phyloP scores from a whole-genome alignment of 2,329 filamentous ascomycete species.

The Apiospora malaysiana region DNA sequence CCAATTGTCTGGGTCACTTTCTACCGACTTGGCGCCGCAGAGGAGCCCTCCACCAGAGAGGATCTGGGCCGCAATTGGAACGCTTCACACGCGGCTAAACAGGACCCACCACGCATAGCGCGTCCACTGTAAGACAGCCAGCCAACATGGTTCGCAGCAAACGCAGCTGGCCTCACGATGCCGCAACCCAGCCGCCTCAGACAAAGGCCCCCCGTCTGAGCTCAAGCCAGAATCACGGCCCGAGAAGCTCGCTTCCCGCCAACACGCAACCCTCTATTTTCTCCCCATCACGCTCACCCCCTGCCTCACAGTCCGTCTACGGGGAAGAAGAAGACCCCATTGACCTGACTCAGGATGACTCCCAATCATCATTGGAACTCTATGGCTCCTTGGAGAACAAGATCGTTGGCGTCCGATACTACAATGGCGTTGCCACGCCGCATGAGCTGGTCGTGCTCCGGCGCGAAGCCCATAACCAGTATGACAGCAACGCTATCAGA shows the following conservation, averaged over 20 bases:
- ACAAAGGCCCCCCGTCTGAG: slow-evolving; percentile 12
- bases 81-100: neutral
- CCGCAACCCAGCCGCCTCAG: neutral
- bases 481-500: slow-evolving; percentile 78
- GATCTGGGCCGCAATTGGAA: neutral
- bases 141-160: slow-evolving; percentile 16
- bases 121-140: neutral
- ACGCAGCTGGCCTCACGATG: slow-evolving; percentile 2
- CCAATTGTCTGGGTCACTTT: neutral
- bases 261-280: too few relatives aligned
- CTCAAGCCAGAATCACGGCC: slow-evolving; percentile 2
- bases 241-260: slow-evolving; percentile 3
- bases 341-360: slow-evolving; percentile 53
- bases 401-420: slow-evolving; percentile 61
- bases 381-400: slow-evolving; percentile 58
- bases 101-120: slow-evolving; percentile 7
- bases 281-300: neutral
- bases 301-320: slow-evolving; percentile 30
- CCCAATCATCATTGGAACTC: slow-evolving; percentile 45
- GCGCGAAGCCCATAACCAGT: slow-evolving; percentile 68
- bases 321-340: slow-evolving; percentile 47
- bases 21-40: neutral
- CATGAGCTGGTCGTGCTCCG: slow-evolving; percentile 64
- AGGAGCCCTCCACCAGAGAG: neutral
- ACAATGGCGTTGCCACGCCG: slow-evolving; percentile 61